phyloP scores from a whole-genome alignment of 331 rosid genomes.

The Arachis monticola region DNA sequence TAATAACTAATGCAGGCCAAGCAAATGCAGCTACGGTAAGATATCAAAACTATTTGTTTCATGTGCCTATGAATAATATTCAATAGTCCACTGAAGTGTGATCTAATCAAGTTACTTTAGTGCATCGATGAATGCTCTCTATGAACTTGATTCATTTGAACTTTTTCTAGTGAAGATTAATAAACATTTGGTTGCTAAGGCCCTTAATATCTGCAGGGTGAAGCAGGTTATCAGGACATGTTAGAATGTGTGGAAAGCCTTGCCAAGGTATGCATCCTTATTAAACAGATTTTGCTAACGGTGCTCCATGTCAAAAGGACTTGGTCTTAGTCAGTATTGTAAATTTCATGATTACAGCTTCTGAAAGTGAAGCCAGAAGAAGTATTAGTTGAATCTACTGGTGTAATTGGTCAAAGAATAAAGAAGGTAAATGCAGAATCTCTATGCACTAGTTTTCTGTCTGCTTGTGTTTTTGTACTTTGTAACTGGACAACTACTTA shows the following conservation, averaged over 20 bases:
- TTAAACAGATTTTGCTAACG: constrained; percentile 20
- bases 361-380: constrained; percentile 74
- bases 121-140: constrained; percentile 12
- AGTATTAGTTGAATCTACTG: constrained; percentile 87
- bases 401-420: constrained; percentile 91
- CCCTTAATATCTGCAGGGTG: constrained; percentile 67
- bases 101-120: constrained; percentile 14
- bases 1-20: constrained; percentile 94
- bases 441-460: constrained; percentile 14
- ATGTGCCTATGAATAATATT: constrained; percentile 17
- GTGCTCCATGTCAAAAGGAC: constrained; percentile 23
- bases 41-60: constrained; percentile 16
- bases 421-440: constrained; percentile 64
- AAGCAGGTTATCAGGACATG: constrained; percentile 80
- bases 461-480: constrained; percentile 19
- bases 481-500: constrained; percentile 36
- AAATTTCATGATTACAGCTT: constrained; percentile 54
- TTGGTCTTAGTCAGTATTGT: constrained; percentile 13
- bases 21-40: constrained; percentile 97
- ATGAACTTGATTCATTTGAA: constrained; percentile 17
- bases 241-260: constrained; percentile 66
- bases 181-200: constrained; percentile 35
- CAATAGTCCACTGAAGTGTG: constrained; percentile 16
- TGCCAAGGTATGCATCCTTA: constrained; percentile 62
- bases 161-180: constrained; percentile 6